These are phyloP conservation scores for Artemisia tridentata DNA, from an alignment of 129 eudicot genomes.

Conservation along the genomic window DNA sequence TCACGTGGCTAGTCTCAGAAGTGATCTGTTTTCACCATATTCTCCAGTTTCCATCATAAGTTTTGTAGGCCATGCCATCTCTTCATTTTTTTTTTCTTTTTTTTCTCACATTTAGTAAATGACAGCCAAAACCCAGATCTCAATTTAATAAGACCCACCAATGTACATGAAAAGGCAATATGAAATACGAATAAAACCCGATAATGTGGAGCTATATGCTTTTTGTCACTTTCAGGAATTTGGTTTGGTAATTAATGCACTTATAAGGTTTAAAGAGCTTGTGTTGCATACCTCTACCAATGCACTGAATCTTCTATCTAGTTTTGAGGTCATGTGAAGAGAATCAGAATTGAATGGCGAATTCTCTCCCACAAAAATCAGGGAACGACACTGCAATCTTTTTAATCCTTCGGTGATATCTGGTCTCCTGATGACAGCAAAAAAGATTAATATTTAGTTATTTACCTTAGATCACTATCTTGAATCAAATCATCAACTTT, in stretches of 20 bases:
- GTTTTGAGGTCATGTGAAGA: conserved; percentile 90
- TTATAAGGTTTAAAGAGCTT: background rate
- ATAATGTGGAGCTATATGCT: background rate
- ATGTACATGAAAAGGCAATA: background rate
- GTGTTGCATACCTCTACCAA: conserved; percentile 73
- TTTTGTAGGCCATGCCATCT: too few relatives aligned
- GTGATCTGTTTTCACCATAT: too few relatives aligned
- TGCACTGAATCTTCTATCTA: conserved; percentile 89
- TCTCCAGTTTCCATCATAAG: too few relatives aligned
- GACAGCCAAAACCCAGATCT: background rate
- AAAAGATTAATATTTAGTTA: background rate
- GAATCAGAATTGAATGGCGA: conserved; percentile 83
- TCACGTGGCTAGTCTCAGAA: too few relatives aligned
- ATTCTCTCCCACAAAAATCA: conserved; percentile 83
- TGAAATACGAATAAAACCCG: background rate
- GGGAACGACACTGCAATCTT: conserved; percentile 67
- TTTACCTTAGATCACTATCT: background rate
- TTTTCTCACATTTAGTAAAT: background rate
- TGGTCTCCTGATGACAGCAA: conserved; percentile 64
- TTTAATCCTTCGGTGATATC: conserved; percentile 70
- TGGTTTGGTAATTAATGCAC: background rate
- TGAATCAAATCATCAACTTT: background rate
- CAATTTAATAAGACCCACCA: background rate
- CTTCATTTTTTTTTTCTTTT: background rate
- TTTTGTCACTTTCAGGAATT: conserved; percentile 1